phyloP scores from a whole-genome alignment of 2,329 filamentous ascomycete species.

The Zymoseptoria passerinii region DNA sequence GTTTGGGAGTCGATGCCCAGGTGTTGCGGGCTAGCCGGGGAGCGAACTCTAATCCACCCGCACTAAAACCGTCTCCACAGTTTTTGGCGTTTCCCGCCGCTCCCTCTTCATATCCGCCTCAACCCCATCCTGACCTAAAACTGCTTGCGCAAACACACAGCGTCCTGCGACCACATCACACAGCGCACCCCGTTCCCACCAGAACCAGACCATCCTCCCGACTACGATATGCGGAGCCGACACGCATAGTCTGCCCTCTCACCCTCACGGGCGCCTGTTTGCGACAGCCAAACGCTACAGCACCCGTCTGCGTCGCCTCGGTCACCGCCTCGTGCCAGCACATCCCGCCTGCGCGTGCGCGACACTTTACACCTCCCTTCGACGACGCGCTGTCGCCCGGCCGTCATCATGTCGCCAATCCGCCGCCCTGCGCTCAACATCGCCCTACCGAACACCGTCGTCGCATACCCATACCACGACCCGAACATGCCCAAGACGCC shows the following conservation, averaged over 20 bases:
- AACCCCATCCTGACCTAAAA: not conserved
- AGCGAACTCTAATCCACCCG: not conserved
- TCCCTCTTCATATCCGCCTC: not conserved
- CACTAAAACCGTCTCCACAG: no score
- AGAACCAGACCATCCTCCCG: not conserved
- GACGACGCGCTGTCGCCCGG: not conserved
- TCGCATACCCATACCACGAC: slow-evolving; percentile 40
- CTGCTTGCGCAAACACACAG: not conserved
- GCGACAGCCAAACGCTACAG: not conserved
- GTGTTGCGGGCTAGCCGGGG: not conserved
- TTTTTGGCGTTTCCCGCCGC: no score
- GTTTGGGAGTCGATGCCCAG: not conserved
- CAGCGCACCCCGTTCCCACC: not conserved
- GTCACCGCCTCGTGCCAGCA: not conserved
- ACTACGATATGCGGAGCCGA: not conserved
- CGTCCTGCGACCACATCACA: not conserved
- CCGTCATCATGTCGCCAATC: slow-evolving; percentile 27
- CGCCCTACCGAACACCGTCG: slow-evolving; percentile 43
- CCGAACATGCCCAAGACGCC: slow-evolving; percentile 39
- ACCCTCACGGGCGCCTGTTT: not conserved
- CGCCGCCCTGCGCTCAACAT: slow-evolving; percentile 41
- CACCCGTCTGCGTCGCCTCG: not conserved
- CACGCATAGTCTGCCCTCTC: not conserved
- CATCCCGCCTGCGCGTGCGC: not conserved
- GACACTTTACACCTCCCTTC: not conserved